phyloP scores from a whole-genome alignment of 1,284 basidiomycete genomes.

The Mycena citricolor region DNA sequence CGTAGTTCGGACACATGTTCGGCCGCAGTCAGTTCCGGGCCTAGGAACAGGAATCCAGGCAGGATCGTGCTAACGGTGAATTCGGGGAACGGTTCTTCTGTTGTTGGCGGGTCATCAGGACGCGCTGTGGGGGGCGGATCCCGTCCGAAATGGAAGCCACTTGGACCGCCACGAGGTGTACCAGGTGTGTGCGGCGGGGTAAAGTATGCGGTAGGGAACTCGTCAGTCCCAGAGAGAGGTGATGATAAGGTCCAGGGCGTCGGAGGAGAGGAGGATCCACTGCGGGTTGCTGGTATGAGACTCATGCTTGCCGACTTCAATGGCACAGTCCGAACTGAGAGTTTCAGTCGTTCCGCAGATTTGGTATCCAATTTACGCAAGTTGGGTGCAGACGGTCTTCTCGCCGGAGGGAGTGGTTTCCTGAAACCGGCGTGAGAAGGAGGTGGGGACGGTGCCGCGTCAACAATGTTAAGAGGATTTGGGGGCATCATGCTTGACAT shows the following conservation, averaged over 20 bases:
- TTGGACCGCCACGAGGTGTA: slow-evolving; percentile 38
- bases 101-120: slow-evolving; percentile 52
- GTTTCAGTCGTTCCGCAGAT: slow-evolving; percentile 55
- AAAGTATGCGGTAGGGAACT: slow-evolving; percentile 45
- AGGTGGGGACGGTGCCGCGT: slow-evolving; percentile 60
- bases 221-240: slow-evolving; percentile 33
- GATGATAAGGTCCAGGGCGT: slow-evolving; percentile 41
- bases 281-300: slow-evolving; percentile 41
- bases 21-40: slow-evolving; percentile 78
- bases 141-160: slow-evolving; percentile 28
- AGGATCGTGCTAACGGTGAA: slow-evolving; percentile 87
- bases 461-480: slow-evolving; percentile 36
- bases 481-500: slow-evolving; percentile 35
- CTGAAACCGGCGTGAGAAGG: slow-evolving; percentile 62
- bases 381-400: slow-evolving; percentile 62
- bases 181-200: slow-evolving; percentile 58
- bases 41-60: slow-evolving; percentile 87
- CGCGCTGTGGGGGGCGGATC: slow-evolving; percentile 54
- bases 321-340: slow-evolving; percentile 60
- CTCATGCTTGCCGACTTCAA: slow-evolving; percentile 52
- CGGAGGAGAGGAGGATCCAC: slow-evolving; percentile 59
- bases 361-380: slow-evolving; percentile 59
- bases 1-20: slow-evolving; percentile 77
- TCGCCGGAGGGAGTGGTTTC: slow-evolving; percentile 48
- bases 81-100: slow-evolving; percentile 54